Conservation (phyloP, 257 asterid genomes). For the Thymus quinquecostatus region DNA sequence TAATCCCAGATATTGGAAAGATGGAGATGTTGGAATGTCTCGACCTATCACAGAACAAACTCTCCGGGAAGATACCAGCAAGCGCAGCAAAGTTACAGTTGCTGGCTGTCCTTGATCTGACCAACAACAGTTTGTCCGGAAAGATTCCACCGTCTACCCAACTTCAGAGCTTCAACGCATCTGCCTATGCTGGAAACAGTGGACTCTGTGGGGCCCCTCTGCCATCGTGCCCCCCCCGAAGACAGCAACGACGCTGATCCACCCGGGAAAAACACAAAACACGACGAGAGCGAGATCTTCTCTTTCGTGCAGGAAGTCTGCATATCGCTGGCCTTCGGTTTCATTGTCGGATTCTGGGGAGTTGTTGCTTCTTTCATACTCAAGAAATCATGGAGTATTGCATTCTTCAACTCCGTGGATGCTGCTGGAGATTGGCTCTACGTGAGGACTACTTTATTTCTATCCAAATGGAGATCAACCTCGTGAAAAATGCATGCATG, state of each 20-base stretch:
- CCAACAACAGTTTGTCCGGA: slow-evolving; percentile 39
- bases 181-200: slow-evolving; percentile 30
- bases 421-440: too few species aligned
- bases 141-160: slow-evolving; percentile 38
- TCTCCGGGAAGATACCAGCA: slow-evolving; percentile 36
- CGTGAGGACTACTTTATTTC: too few species aligned
- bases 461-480: too few species aligned
- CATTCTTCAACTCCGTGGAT: too few species aligned
- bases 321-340: neutral
- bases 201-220: slow-evolving; percentile 39
- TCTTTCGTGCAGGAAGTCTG: neutral
- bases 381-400: too few species aligned
- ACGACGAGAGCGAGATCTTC: neutral
- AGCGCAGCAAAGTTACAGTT: slow-evolving; percentile 24
- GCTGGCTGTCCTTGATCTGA: slow-evolving; percentile 32
- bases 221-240: slow-evolving; percentile 14
- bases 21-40: slow-evolving; percentile 39
- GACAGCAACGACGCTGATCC: slow-evolving; percentile 5
- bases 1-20: too few species aligned
- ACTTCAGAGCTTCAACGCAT: slow-evolving; percentile 30
- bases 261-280: neutral
- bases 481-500: too few species aligned
- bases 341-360: too few species aligned
- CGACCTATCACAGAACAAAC: slow-evolving; percentile 36
- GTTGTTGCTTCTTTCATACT: too few species aligned